Evolutionary conservation across 768 basidiomycete genomes (phyloP), one percentile per base, ranked within the genome.

Genomic region (Tulasnella sp.): DNA sequence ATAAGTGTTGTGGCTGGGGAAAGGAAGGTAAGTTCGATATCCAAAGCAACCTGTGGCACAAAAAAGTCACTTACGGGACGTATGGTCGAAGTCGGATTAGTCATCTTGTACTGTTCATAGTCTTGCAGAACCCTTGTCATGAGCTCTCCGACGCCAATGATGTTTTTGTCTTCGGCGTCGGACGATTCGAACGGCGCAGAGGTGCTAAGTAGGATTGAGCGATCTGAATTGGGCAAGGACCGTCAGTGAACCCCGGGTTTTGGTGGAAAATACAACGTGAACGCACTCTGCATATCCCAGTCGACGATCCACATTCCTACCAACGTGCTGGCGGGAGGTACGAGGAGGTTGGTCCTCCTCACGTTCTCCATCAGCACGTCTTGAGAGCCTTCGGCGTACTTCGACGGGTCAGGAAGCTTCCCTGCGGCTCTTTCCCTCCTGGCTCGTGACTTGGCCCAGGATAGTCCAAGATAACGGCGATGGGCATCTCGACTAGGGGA

Each of bases 261-360:
- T 11, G 47, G 16, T 9, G 22, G 9, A 47, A 70, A 26, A 14
- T 32, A 35, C 7, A 34, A 32, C 19, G 34, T 12, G 22, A 29
- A 71, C 73, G 7, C 39, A 74, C 73, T 70, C 35, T 42, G 69
- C 63, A 74, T 74, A 26, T 74, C 73, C 73, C 73, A 74, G 65
- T 74, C 69, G 34, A 70, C 62, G 69, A 74, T 40, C 73, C 73
- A 74, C 69, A 74, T 74, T 1, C 73, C 73, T 3, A 74, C 73
- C 22, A 74, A 62, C 64, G 62, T 71, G 32, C 69, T 71, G 11
- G 69, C 73, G 2, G 73, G 69, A 6, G 73, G 73, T 1, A 71
- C 73, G 26, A 74, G 66, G 42, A 74, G 42, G 7, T 40, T 72
- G n/a, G 73, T 74, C 62, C 73, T 69, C 62, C 73, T 62, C 26